A percentile compares a stretch with the other conserved stretches of the same genome.
Conservation (phyloP, 2,329 filamentous ascomycete species). For the Diplodia mutila region DNA sequence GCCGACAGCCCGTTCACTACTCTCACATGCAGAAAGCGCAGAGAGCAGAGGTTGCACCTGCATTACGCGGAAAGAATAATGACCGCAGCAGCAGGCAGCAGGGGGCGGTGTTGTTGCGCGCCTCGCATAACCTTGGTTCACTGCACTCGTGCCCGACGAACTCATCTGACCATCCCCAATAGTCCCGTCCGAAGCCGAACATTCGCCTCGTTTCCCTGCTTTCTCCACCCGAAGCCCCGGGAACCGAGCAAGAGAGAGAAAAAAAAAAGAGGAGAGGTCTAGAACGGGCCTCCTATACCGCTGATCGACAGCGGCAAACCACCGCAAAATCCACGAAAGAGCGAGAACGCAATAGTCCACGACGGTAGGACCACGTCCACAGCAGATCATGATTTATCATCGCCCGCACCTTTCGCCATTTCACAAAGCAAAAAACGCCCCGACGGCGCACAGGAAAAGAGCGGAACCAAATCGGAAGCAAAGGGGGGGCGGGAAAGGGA, state of each 20-base stretch:
- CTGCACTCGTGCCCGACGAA: constrained; percentile 21
- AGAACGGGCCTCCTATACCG: neutral
- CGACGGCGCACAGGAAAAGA: no score
- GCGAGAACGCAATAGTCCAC: neutral
- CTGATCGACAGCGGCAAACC: neutral
- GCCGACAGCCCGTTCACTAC: neutral
- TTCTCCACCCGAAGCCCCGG: neutral
- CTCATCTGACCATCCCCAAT: neutral
- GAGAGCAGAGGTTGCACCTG: neutral
- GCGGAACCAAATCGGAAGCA: no score
- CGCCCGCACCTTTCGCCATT: neutral
- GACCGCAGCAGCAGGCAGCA: neutral
- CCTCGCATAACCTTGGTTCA: neutral
- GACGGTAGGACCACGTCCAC: neutral
- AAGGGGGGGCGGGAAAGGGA: no score
- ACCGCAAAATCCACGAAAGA: neutral
- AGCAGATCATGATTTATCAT: neutral
- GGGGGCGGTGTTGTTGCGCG: neutral
- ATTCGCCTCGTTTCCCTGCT: neutral
- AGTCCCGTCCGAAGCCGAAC: neutral
- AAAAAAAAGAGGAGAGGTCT: neutral
- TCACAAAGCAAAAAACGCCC: neutral
- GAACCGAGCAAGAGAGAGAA: neutral
- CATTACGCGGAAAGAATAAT: neutral
- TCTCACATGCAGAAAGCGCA: constrained; percentile 10